Percentiles rank a stretch among this genome's conserved stretches.
These are phyloP conservation scores for Silene vulgaris DNA, from an alignment of 179 eudicot genomes.

Conservation along the genomic window DNA sequence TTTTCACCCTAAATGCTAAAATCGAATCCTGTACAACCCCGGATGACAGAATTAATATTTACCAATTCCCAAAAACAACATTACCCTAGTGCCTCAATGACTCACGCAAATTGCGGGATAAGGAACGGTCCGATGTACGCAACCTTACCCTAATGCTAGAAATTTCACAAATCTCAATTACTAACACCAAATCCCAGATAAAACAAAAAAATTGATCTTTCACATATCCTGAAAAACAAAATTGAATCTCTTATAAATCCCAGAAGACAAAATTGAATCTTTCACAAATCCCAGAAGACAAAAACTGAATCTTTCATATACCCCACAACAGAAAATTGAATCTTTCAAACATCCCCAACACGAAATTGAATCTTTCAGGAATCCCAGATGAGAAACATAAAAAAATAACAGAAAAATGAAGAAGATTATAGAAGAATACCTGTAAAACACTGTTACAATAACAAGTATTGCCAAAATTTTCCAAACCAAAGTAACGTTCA, in stretches of 20 bases:
- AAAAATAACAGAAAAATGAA: background rate
- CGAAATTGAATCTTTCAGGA: background rate
- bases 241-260: conserved; percentile 15
- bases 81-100: no score
- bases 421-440: conserved; percentile 33
- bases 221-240: background rate
- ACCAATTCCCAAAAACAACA: no score
- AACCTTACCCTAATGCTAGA: background rate
- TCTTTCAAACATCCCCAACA: background rate
- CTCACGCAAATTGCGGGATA: no score
- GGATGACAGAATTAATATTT: background rate
- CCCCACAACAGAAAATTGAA: conserved; percentile 7
- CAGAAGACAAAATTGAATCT: background rate
- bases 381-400: conserved; percentile 1
- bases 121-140: no score
- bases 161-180: no score
- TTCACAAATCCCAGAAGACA: background rate
- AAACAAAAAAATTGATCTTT: conserved; percentile 2
- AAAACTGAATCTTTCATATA: background rate
- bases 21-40: background rate
- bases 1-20: background rate
- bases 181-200: background rate
- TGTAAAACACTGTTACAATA: conserved; percentile 91
- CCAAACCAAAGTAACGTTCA: conserved; percentile 80
- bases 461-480: conserved; percentile 90